These are phyloP conservation scores for Lagerstroemia speciosa DNA, from an alignment of 345 rosid genomes.

Conservation along the genomic window DNA sequence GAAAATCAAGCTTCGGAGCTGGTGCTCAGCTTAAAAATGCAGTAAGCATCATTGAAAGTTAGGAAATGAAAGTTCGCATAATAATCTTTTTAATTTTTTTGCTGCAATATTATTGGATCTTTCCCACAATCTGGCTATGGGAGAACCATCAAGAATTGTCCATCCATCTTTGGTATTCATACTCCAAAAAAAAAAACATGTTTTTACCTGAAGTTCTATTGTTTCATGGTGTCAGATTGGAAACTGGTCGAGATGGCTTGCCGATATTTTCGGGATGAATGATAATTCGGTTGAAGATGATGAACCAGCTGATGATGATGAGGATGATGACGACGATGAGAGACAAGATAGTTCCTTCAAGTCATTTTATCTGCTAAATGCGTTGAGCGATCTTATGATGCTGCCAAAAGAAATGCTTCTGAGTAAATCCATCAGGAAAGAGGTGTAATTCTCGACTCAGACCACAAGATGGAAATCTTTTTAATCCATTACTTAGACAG, in stretches of 20 bases:
- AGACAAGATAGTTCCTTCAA: constrained; percentile 47
- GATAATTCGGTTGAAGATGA: constrained; percentile 35
- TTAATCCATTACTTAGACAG: neutral
- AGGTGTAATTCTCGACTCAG: constrained; percentile 31
- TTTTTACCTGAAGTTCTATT: neutral
- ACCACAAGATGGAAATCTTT: neutral
- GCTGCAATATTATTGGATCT: neutral
- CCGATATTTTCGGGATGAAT: constrained; percentile 73
- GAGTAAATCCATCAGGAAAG: constrained; percentile 58
- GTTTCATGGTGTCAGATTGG: constrained; percentile 51
- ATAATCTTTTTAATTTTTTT: neutral
- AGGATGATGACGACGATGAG: constrained; percentile 24
- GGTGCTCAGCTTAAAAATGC: constrained; percentile 84
- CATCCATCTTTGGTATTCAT: neutral
- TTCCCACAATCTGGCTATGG: neutral
- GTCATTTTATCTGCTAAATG: constrained; percentile 74
- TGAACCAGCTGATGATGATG: constrained; percentile 12
- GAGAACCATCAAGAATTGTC: neutral
- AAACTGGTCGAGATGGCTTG: constrained; percentile 95
- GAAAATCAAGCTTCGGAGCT: constrained; percentile 77
- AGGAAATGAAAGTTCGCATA: neutral
- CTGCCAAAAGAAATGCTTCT: constrained; percentile 96
- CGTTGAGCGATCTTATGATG: constrained; percentile 95
- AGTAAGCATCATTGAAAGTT: constrained; percentile 27
- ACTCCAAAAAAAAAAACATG: neutral